Conservation (phyloP, 208 protist genomes). For the Naegleria gruberi region DNA sequence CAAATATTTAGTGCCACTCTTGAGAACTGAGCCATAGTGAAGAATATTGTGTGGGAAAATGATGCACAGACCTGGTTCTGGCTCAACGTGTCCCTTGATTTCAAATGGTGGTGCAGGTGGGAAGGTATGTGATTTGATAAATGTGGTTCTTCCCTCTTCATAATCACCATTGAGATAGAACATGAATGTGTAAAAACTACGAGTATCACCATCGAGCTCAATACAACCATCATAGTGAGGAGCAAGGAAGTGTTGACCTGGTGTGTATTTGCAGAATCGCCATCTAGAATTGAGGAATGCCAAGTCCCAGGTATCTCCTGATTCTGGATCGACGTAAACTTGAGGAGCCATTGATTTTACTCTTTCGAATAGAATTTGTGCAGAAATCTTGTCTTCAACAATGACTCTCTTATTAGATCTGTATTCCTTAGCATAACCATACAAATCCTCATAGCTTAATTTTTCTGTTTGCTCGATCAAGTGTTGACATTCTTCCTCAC, state of each 20-base stretch:
- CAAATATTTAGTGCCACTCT: neutral
- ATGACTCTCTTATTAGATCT: constrained; percentile 11
- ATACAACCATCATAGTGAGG: neutral
- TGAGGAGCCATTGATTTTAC: neutral
- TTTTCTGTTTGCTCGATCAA: neutral
- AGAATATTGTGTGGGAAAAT: constrained; percentile 8
- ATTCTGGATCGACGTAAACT: neutral
- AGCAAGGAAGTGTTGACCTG: neutral
- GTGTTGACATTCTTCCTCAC: neutral
- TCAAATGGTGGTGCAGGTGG: neutral
- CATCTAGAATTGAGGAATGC: neutral
- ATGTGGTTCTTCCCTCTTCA: neutral
- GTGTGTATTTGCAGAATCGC: neutral
- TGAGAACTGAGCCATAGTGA: neutral
- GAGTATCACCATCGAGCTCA: neutral
- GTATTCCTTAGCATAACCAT: neutral
- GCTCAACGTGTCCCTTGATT: neutral
- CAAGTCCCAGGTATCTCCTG: neutral
- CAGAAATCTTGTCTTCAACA: neutral
- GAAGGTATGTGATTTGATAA: neutral
- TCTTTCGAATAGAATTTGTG: neutral
- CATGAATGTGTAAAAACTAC: constrained; percentile 4
- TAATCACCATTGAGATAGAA: neutral
- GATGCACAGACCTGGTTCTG: neutral
- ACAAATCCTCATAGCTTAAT: neutral